These are phyloP conservation scores for Mortierella sp. DNA, from an alignment of 371 early-diverging fungal genomes.

Conservation along the genomic window DNA sequence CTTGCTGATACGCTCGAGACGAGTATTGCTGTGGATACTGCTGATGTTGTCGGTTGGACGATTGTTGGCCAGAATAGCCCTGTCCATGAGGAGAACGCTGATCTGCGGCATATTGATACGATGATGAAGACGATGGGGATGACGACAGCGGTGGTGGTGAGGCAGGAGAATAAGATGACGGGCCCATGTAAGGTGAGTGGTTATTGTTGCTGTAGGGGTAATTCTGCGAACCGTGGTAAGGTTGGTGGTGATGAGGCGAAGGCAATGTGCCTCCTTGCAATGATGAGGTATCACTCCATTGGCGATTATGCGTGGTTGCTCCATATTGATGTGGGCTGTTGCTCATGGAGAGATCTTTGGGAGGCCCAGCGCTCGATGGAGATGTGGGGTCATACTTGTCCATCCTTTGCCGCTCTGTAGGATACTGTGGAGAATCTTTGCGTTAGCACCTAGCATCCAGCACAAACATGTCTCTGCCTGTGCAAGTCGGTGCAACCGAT, in stretches of 20 bases:
- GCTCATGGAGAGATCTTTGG: slow-evolving; percentile 16
- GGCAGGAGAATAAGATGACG: slow-evolving; percentile 25
- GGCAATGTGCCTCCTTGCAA: slow-evolving; percentile 27
- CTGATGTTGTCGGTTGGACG: slow-evolving; percentile 20
- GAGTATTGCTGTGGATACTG: slow-evolving; percentile 10
- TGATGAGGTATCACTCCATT: slow-evolving; percentile 52
- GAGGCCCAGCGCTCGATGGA: background rate
- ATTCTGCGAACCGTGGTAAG: slow-evolving; percentile 18
- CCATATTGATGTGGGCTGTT: slow-evolving; percentile 19
- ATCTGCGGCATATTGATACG: slow-evolving; percentile 8
- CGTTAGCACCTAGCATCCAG: background rate
- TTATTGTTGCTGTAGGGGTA: slow-evolving; percentile 22
- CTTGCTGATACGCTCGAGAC: slow-evolving; percentile 15
- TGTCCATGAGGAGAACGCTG: slow-evolving; percentile 12
- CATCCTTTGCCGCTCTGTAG: slow-evolving; percentile 2
- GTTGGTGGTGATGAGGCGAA: slow-evolving; percentile 16
- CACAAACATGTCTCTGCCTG: background rate
- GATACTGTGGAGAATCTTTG: background rate
- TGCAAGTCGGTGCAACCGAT: too few species aligned
- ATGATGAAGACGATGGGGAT: slow-evolving; percentile 1
- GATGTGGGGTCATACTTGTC: background rate
- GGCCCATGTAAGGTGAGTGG: slow-evolving; percentile 47
- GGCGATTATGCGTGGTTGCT: slow-evolving; percentile 31
- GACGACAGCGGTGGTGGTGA: background rate
- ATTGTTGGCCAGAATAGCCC: slow-evolving; percentile 17